Conservation (phyloP, 768 basidiomycete genomes). For the Hypsizygus marmoreus region DNA sequence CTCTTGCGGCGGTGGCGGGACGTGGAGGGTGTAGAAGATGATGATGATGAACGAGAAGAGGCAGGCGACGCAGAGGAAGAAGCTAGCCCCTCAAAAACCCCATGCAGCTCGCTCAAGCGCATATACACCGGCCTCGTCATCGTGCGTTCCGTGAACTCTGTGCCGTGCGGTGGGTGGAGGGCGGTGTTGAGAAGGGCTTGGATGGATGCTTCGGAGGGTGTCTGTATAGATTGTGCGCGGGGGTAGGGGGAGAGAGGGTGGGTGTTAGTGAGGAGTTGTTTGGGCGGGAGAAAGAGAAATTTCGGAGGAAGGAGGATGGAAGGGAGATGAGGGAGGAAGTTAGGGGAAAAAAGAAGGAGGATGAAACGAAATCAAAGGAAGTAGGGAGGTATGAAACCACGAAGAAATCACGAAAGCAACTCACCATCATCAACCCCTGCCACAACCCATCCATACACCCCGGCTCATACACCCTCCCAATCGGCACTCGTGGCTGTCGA, state of each 20-base stretch:
- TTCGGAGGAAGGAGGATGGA: not conserved
- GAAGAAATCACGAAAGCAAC: constrained; percentile 20
- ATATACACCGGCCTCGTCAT: constrained; percentile 36
- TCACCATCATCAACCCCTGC: constrained; percentile 58
- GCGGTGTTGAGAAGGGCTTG: constrained; percentile 14
- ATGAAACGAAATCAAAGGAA: constrained; percentile 24
- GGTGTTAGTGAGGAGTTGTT: not conserved
- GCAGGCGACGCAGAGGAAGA: not conserved
- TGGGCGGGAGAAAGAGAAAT: too few relatives aligned
- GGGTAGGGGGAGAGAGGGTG: not conserved
- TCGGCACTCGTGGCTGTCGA: constrained; percentile 7
- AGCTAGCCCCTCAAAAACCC: constrained; percentile 24
- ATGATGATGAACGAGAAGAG: not conserved
- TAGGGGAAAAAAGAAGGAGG: not conserved
- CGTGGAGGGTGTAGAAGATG: too few relatives aligned
- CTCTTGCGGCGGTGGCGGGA: not conserved
- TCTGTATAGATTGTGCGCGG: too few relatives aligned
- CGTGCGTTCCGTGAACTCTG: constrained; percentile 23
- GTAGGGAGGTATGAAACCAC: constrained; percentile 1
- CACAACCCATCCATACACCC: constrained; percentile 54
- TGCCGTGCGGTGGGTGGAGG: constrained; percentile 19
- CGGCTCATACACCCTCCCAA: constrained; percentile 37
- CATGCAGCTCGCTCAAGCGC: constrained; percentile 57
- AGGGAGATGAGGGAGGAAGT: not conserved
- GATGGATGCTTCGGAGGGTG: constrained; percentile 19